A percentile compares a stretch with the other conserved stretches of the same genome.
These are phyloP conservation scores for Colletotrichum coccodes DNA, from an alignment of 2,329 filamentous ascomycete genomes.

Conservation along the genomic window DNA sequence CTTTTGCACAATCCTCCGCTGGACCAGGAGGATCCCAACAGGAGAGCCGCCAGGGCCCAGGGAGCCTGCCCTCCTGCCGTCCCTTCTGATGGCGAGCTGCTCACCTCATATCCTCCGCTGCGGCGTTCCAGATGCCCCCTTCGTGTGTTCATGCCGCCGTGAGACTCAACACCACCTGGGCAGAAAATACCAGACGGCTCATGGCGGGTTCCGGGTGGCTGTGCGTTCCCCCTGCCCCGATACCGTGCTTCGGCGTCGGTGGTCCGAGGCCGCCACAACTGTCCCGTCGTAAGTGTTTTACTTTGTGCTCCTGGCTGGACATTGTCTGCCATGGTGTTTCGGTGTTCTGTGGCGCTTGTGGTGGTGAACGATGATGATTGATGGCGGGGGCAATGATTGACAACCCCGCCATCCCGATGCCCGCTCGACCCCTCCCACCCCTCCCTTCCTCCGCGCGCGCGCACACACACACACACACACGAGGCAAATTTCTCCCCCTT, in stretches of 20 bases:
- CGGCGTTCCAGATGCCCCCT: background rate
- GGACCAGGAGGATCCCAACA: background rate
- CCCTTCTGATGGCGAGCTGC: background rate
- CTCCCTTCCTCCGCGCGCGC: background rate
- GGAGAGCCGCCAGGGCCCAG: background rate
- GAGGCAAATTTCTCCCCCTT: background rate
- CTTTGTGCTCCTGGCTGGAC: background rate
- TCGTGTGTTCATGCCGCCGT: background rate
- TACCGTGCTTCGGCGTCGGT: background rate
- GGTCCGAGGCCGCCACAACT: background rate
- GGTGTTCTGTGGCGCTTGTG: background rate
- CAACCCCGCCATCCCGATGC: conserved; percentile 7
- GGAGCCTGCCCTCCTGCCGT: background rate
- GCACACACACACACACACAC: background rate
- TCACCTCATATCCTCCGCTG: background rate
- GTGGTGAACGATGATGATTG: background rate
- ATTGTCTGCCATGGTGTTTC: background rate
- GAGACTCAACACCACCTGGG: conserved; percentile 7
- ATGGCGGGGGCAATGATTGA: background rate
- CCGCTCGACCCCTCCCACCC: background rate
- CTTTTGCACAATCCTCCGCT: too few relatives aligned
- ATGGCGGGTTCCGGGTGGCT: background rate
- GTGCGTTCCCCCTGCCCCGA: background rate
- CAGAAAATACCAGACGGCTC: background rate
- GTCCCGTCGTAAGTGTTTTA: background rate